Evolutionary conservation across 345 rosid genomes (phyloP), one percentile per base, ranked within the genome.

Genomic region (Cardiospermum halicacabum): DNA sequence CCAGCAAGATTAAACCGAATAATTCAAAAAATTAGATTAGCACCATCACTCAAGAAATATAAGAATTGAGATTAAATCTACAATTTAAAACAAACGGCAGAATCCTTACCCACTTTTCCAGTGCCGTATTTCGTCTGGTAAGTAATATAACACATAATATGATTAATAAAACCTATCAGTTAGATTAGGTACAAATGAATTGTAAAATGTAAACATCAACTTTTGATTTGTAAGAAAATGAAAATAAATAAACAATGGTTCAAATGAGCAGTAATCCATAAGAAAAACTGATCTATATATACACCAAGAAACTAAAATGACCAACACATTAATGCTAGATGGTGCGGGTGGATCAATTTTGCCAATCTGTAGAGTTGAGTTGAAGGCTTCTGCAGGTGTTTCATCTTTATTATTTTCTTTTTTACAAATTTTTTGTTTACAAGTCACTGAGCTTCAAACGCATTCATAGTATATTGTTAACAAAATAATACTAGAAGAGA

Each of bases 401-500:
- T 24, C 25, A 56, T 31, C 40, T 16, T 16, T 55, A 28, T 30
- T 34, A 19, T 3, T 25, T 53, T 53, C n/a, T 55, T 28, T 30
- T 55, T 3, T 7, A n/a, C 36, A 28, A 21, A 32, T 55, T 55
- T 55, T 55, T 7, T n/a, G 39, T 40, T 25, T 42, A 6, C 25
- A 16, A n/a, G n/a, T 42, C 40, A 42, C 10, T 15, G 19, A 42
- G 9, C 53, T 60, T 60, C 53, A 42, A 8, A 13, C 18, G n/a
- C 27, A 26, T 27, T 60, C 30, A 60, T 26, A 11, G 42, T 30
- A 7, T 47, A 31, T 25, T 2, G 15, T 11, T 62, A 19, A 60
- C 18, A n/a, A 12, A 13, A 26, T 53, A 57, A 11, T 48, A 66
- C 39, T 37, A 68, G 39, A 10, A 60, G n/a, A 45, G n/a, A 43